Evolutionary conservation across 352 stramenopile genomes (phyloP).

Genomic region (Pythium folliculosum): DNA sequence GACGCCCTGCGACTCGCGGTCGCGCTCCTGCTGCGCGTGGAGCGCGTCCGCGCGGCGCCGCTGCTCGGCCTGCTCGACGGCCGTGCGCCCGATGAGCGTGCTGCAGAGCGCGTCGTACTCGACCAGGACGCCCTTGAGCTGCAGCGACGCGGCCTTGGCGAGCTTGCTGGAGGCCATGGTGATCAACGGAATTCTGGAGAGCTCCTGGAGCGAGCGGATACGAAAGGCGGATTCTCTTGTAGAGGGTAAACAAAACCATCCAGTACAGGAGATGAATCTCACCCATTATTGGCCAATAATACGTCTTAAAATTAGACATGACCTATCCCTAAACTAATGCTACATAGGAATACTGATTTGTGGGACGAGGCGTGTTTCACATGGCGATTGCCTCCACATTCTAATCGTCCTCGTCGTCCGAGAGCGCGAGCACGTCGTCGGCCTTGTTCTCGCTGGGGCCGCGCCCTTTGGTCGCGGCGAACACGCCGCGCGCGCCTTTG

Average conservation of each 20-base stretch:
- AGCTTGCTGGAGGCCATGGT: constrained; percentile 46
- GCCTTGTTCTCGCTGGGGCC: constrained; percentile 1
- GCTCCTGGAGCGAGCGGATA: no score
- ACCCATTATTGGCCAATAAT: neutral
- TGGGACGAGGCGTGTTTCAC: no score
- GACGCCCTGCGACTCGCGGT: constrained; percentile 6
- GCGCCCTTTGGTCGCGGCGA: constrained; percentile 8
- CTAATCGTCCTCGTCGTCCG: constrained; percentile 29
- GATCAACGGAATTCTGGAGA: no score
- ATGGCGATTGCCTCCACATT: neutral
- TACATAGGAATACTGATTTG: neutral
- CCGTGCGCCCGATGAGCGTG: constrained; percentile 51
- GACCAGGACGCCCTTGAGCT: constrained; percentile 76
- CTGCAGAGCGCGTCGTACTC: constrained; percentile 81
- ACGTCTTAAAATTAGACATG: neutral
- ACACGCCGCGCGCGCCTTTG: constrained; percentile 2
- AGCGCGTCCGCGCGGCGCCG: constrained; percentile 31
- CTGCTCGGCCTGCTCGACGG: constrained; percentile 36
- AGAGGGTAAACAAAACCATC: neutral
- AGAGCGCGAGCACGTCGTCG: constrained; percentile 29
- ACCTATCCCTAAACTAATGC: neutral
- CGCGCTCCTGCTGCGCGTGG: constrained; percentile 19
- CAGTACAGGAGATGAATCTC: neutral
- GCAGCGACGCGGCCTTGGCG: constrained; percentile 60
- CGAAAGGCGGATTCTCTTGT: neutral